Evolutionary conservation across 2,329 filamentous ascomycete genomes (phyloP).

Genomic region (Ceratocystis lukuohia): DNA sequence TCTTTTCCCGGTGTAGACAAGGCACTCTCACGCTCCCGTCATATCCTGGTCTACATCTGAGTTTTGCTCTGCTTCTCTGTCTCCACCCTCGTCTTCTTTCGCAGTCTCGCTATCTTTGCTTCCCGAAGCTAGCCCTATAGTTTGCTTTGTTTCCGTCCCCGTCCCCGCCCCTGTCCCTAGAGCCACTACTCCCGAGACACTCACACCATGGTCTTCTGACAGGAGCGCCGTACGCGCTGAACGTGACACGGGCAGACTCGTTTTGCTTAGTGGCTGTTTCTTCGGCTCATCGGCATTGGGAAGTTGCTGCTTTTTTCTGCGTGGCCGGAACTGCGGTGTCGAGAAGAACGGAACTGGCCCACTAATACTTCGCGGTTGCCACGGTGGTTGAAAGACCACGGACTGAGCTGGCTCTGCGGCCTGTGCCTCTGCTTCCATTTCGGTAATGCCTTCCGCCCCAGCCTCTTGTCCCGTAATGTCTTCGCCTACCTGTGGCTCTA

Average conservation of each 20-base stretch:
- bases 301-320: slow-evolving; percentile 15
- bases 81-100: background rate
- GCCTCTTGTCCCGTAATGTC: background rate
- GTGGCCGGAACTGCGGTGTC: slow-evolving; percentile 16
- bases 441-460: too few relatives aligned
- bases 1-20: background rate
- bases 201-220: slow-evolving; percentile 18
- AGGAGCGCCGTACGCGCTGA: slow-evolving; percentile 15
- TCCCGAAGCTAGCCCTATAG: background rate
- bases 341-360: slow-evolving; percentile 16
- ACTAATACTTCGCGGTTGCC: slow-evolving; percentile 13
- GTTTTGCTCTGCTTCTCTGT: background rate
- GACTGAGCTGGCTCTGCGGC: slow-evolving; percentile 22
- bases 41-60: slow-evolving; percentile 12
- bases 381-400: slow-evolving; percentile 25
- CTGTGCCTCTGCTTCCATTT: background rate
- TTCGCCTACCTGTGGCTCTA: background rate
- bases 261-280: slow-evolving; percentile 7
- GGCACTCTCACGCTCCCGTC: background rate
- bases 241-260: slow-evolving; percentile 13
- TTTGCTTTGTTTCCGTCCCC: background rate
- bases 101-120: background rate
- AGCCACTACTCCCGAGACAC: slow-evolving; percentile 7
- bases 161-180: background rate
- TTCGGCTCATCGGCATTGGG: background rate